phyloP scores from a whole-genome alignment of 2,329 filamentous ascomycete genomes.

The Neonectria faginata region DNA sequence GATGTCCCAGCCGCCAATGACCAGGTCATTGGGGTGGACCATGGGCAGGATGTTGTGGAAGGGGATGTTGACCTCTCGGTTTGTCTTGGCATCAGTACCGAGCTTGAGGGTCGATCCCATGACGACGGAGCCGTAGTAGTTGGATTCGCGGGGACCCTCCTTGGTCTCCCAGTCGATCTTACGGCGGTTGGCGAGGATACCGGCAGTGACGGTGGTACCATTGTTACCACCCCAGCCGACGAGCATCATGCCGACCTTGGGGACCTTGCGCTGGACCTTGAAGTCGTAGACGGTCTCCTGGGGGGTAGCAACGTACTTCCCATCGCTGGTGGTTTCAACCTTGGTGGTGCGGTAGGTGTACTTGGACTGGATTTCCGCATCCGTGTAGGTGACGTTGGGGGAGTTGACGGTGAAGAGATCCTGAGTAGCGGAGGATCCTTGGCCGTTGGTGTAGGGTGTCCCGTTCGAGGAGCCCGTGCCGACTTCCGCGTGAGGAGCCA shows the following conservation, averaged over 20 bases:
- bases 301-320: slow-evolving; percentile 85
- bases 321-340: slow-evolving; percentile 76
- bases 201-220: slow-evolving; percentile 94
- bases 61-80: slow-evolving; percentile 93
- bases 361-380: slow-evolving; percentile 88
- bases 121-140: slow-evolving; percentile 98
- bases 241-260: slow-evolving; percentile 96
- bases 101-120: slow-evolving; percentile 99
- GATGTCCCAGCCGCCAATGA: slow-evolving; percentile 98
- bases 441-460: slow-evolving; percentile 63
- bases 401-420: slow-evolving; percentile 88
- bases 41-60: slow-evolving; percentile 95
- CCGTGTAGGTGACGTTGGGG: slow-evolving; percentile 91
- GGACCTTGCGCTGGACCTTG: slow-evolving; percentile 94
- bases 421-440: slow-evolving; percentile 58
- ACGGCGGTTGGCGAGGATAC: slow-evolving; percentile 94
- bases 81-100: slow-evolving; percentile 85
- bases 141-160: slow-evolving; percentile 84
- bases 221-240: slow-evolving; percentile 99
- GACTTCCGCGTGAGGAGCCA: slow-evolving; percentile 91
- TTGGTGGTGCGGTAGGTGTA: slow-evolving; percentile 97
- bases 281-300: slow-evolving; percentile 95
- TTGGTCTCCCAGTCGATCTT: slow-evolving; percentile 92
- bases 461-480: slow-evolving; percentile 69
- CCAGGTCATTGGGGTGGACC: slow-evolving; percentile 96